Base-by-base conservation (phyloP, 1,139 yeast genomes). In the Diutina pseudorugosa region DNA sequence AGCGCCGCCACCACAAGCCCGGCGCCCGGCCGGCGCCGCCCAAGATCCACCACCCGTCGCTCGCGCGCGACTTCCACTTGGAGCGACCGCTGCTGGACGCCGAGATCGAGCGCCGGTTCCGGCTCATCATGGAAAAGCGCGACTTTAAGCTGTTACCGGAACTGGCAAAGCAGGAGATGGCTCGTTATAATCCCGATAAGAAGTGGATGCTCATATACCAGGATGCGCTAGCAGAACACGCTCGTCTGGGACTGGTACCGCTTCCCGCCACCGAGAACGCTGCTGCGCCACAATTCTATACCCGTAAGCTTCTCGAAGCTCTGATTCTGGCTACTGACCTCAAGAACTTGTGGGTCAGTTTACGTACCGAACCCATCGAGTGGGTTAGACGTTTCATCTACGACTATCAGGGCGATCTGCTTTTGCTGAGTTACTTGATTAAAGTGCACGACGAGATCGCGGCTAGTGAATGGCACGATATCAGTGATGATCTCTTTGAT, bases 201-300 rank as follows among this genome's bases (percentile, higher is more conserved):
- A 93, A 93, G 67, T 89, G 97, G 96, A 82, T 87, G 83, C 75
- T 93, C 59, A 85, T 93, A 48, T 82, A 85, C 60, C 98, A 93
- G 64, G 96, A 90, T 65, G 83, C 85, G 40, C 73, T 87, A 53
- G 79, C 91, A 7, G 97, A 88, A 60, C 75, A 75, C 61, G 84
- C 85, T 59, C 76, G 84, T 60, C 14, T 7, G 12, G 73, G 77
- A 62, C 9, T 27, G 6, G 30, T 25, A 8, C 47, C 47, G 4
- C 19, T 25, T 4, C 18, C 47, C 33, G 77, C 75, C 65, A 72
- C 69, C 52, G 76, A 75, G 55, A 71, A 73, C 42, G 70, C 75
- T 33, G 57, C 61, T 42, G 73, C 85, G 4, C 96, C 96, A 1
- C 88, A 83, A 57, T 82, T 79, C 63, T 93, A 86, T 66, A 91